A percentile compares a stretch with the other conserved stretches of the same genome.
phyloP scores from a whole-genome alignment of 176 grass and related monocot species.

The Poa annua region DNA sequence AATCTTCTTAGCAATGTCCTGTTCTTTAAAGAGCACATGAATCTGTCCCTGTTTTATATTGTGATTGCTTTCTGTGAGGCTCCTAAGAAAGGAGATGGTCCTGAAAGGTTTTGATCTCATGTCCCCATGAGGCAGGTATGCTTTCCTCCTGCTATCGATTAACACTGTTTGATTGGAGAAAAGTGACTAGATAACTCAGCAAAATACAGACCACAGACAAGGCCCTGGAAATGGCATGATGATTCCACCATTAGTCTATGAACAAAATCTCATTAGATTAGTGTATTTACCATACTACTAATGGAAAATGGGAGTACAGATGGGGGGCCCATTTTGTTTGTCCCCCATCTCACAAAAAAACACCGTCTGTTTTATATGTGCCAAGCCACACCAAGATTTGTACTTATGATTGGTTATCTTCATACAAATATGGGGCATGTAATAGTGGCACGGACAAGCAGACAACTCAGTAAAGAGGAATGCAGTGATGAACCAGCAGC shows the following conservation, averaged over 20 bases:
- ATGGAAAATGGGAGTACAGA: conserved; percentile 27
- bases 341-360: conserved; percentile 25
- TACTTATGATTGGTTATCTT: conserved; percentile 31
- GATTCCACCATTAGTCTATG: conserved; percentile 26
- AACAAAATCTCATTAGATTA: background rate
- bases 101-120: conserved; percentile 2
- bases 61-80: background rate
- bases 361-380: conserved; percentile 25
- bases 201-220: conserved; percentile 13
- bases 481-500: conserved; percentile 42
- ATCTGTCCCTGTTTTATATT: background rate
- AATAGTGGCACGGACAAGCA: conserved; percentile 25
- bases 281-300: background rate
- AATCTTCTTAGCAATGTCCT: background rate
- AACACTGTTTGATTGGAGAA: conserved; percentile 26
- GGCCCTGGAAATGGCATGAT: conserved; percentile 16
- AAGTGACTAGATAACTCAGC: background rate
- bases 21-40: background rate
- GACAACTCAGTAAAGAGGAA: conserved; percentile 15
- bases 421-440: conserved; percentile 22
- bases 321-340: conserved; percentile 16
- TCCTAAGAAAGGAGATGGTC: background rate
- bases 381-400: conserved; percentile 32
- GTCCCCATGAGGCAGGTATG: background rate
- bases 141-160: conserved; percentile 20